Percentiles rank a stretch among this genome's conserved stretches.
Evolutionary conservation across 2,329 filamentous ascomycete species (phyloP).

Genomic region (Microascus cirrosus): DNA sequence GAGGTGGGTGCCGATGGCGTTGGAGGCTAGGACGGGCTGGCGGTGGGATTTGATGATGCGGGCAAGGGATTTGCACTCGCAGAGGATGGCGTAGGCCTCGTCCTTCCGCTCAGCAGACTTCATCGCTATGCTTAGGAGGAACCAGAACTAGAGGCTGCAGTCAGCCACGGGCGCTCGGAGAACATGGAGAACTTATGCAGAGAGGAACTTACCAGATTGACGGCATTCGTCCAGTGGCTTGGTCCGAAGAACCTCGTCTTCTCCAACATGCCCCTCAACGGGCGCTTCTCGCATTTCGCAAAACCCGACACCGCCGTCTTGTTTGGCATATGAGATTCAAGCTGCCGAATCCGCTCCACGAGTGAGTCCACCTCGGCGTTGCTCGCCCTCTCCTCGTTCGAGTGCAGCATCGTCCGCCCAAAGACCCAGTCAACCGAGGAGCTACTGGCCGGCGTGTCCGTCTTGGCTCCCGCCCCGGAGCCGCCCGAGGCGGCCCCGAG

Average conservation of each 20-base stretch:
- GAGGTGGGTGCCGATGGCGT: slow-evolving; percentile 29
- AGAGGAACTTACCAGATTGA: background rate
- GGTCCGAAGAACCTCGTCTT: slow-evolving; percentile 4
- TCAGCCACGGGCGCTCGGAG: background rate
- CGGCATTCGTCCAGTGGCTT: slow-evolving; percentile 2
- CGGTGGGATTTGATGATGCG: slow-evolving; percentile 38
- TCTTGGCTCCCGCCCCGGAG: background rate
- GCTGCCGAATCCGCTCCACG: background rate
- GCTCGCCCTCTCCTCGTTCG: background rate
- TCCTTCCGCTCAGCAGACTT: background rate
- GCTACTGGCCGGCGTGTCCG: background rate
- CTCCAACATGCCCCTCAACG: background rate
- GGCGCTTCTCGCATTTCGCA: background rate
- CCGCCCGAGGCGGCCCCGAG: background rate
- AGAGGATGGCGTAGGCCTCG: background rate
- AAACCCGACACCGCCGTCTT: background rate
- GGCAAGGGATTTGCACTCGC: slow-evolving; percentile 38
- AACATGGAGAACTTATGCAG: background rate
- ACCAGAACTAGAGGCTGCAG: background rate
- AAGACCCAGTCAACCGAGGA: background rate
- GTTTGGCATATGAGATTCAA: background rate
- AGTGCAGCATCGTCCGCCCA: background rate
- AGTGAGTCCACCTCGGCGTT: too few species aligned
- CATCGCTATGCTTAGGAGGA: background rate
- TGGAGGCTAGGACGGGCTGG: slow-evolving; percentile 31